Evolutionary conservation across 176 grass and related monocot genomes (phyloP), one percentile per base, ranked within the genome.

Genomic region (Hsuehochloa calcarea): DNA sequence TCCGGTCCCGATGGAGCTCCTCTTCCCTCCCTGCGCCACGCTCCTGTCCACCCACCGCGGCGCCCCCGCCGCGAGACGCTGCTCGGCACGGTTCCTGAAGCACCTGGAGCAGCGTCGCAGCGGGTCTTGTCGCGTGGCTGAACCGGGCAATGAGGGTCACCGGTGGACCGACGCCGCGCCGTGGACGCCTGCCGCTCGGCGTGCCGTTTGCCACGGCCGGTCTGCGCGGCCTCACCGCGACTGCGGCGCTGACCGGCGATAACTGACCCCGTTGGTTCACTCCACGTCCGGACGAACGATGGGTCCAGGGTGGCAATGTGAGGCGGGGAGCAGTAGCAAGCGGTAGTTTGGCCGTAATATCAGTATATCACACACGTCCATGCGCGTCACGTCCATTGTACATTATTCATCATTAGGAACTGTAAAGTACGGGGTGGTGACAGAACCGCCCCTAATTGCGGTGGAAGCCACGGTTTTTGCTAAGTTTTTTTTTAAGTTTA

Each of bases 111-210:
- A 38, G 45, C 87, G 51, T 0, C 87, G 86, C 22, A 19, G 35
- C 7, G 86, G 88, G 61, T 97, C n/a, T 97, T 67, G 60, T 97
- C 0, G 92, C 92, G 25, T 80, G 90, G n/a, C 74, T 97, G 84
- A 97, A 97, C 92, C 75, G 87, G 0, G 92, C 92, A 65, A 87
- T 97, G 92, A 51, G 61, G 85, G 88, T n/a, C n/a, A 92, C 47
- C 70, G 89, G 52, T 97, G 92, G 92, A 87, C 68, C 77, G 86
- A 92, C 60, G 58, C 80, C 43, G 72, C 84, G 29, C n/a, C n/a
- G 51, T 97, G 35, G 88, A 88, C 60, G 91, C 73, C 0, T n/a
- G 88, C 91, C 1, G n/a, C 86, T 93, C 59, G 91, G 91, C 27
- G 35, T 46, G 52, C 79, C 91, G 0, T n/a, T n/a, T n/a, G 50